Conservation (phyloP, 129 eudicot species). For the Arctium lappa region DNA sequence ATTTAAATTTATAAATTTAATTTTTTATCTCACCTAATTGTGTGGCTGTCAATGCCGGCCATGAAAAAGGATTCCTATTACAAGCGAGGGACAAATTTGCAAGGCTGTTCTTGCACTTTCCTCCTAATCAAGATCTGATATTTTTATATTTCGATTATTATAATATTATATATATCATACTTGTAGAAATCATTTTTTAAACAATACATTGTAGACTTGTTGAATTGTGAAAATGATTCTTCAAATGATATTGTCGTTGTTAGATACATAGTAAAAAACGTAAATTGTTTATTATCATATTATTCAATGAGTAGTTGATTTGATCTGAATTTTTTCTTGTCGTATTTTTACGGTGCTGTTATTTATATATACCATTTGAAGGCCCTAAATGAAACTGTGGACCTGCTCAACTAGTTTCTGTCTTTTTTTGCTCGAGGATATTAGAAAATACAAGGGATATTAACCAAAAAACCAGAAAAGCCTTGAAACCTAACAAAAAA, state of each 20-base stretch:
- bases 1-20: too few relatives aligned
- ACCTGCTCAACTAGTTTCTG: neutral
- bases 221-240: neutral
- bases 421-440: neutral
- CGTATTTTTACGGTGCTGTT: neutral
- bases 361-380: too few relatives aligned
- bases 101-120: constrained; percentile 20
- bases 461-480: neutral
- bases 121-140: neutral
- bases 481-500: too few relatives aligned
- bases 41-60: neutral
- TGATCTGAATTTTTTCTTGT: neutral
- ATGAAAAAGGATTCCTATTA: neutral
- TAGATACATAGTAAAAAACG: neutral
- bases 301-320: neutral
- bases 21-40: too few relatives aligned
- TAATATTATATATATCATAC: too few relatives aligned
- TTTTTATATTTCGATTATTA: neutral
- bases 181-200: too few relatives aligned
- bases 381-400: neutral
- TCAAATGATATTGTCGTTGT: neutral
- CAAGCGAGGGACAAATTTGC: constrained; percentile 24
- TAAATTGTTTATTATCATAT: neutral
- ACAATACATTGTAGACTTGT: neutral
- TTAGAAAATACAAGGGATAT: neutral